phyloP scores from a whole-genome alignment of 345 rosid genomes.

The Boechera divaricarpa region DNA sequence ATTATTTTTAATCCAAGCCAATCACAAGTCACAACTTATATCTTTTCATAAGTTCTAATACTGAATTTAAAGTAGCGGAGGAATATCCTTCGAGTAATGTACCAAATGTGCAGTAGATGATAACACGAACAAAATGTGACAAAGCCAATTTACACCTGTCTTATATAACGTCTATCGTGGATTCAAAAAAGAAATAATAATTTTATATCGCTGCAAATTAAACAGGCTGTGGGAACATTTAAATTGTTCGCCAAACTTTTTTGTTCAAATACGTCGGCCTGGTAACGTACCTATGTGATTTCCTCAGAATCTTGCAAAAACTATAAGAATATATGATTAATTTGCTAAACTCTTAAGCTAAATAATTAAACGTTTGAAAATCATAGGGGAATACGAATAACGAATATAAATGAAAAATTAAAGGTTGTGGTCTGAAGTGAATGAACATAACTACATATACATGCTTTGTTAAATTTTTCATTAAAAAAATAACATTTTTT shows the following conservation, averaged over 20 bases:
- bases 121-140: constrained; percentile 23
- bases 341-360: not conserved
- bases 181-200: not conserved
- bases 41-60: too few species aligned
- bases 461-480: constrained; percentile 16
- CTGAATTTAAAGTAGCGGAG: not conserved
- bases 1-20: too few species aligned
- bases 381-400: constrained; percentile 7
- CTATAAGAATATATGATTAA: constrained; percentile 1
- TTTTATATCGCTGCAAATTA: not conserved
- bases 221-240: constrained; percentile 13
- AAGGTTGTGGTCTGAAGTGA: not conserved
- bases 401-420: not conserved
- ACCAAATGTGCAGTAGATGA: not conserved
- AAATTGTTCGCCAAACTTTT: constrained; percentile 7
- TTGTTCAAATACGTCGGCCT: not conserved
- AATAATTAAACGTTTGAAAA: constrained; percentile 12
- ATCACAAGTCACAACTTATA: too few species aligned
- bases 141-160: constrained; percentile 16
- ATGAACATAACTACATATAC: constrained; percentile 21
- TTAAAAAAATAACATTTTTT: too few species aligned
- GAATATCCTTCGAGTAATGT: not conserved
- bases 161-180: not conserved
- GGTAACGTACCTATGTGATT: not conserved
- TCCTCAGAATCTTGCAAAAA: constrained; percentile 13